These are phyloP conservation scores for Picochlorum sp. DNA, from an alignment of 139 green algal species.

Conservation along the genomic window DNA sequence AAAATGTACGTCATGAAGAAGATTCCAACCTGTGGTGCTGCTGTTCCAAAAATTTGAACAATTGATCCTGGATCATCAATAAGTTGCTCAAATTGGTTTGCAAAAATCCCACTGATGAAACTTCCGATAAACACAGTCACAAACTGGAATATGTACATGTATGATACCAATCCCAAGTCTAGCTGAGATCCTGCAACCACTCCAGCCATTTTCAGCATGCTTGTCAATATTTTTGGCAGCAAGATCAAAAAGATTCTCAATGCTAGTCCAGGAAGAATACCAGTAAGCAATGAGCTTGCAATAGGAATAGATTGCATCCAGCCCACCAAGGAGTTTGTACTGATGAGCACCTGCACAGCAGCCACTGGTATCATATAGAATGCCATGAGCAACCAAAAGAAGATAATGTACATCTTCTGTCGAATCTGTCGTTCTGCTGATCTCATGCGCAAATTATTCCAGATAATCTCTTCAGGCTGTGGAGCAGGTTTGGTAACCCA, in stretches of 20 bases:
- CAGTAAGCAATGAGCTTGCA: not conserved
- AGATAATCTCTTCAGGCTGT: conserved; percentile 14
- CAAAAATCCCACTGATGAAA: conserved; percentile 45
- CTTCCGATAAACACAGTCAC: conserved; percentile 48
- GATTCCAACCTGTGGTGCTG: conserved; percentile 8
- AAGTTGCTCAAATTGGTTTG: conserved; percentile 37
- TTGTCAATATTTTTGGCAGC: conserved; percentile 46
- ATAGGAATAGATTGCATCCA: conserved; percentile 4
- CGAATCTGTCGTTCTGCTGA: conserved; percentile 22
- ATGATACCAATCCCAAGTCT: conserved; percentile 37
- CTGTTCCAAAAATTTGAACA: conserved; percentile 40
- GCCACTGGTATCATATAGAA: conserved; percentile 21
- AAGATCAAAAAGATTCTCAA: conserved; percentile 64
- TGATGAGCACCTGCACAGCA: conserved; percentile 1
- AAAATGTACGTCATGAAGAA: conserved; percentile 20
- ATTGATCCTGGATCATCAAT: conserved; percentile 23
- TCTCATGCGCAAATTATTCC: conserved; percentile 19
- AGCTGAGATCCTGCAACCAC: conserved; percentile 30
- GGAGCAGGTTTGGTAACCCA: conserved; percentile 38
- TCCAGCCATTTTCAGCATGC: conserved; percentile 40
- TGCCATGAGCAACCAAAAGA: conserved; percentile 29
- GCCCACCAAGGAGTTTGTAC: conserved; percentile 3
- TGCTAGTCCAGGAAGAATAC: conserved; percentile 25
- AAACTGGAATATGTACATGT: conserved; percentile 55
- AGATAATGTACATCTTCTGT: conserved; percentile 14